phyloP scores from a whole-genome alignment of 352 stramenopile species.

The Pythium vanterpoolii region DNA sequence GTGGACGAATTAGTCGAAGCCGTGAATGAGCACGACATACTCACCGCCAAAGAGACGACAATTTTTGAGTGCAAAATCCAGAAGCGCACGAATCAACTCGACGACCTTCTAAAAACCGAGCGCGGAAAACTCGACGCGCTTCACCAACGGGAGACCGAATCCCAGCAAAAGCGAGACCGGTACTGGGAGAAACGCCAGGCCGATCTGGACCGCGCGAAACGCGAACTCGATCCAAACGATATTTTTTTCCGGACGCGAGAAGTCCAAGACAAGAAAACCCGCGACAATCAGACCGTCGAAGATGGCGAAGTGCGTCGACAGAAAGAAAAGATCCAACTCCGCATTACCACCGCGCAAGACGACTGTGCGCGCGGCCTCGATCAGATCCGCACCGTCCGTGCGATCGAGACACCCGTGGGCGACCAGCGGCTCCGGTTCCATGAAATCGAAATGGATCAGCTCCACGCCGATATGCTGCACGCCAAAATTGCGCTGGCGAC shows the following conservation, averaged over 20 bases:
- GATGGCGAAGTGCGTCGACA: constrained; percentile 50
- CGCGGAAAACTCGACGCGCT: constrained; percentile 57
- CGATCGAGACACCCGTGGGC: constrained; percentile 42
- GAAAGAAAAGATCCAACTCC: constrained; percentile 33
- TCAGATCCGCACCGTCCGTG: constrained; percentile 38
- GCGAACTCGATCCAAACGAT: constrained; percentile 72
- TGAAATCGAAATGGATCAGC: constrained; percentile 43
- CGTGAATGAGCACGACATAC: constrained; percentile 28
- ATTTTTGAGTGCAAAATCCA: constrained; percentile 60
- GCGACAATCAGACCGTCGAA: constrained; percentile 50
- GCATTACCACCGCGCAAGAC: constrained; percentile 42
- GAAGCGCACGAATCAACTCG: constrained; percentile 31
- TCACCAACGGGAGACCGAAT: constrained; percentile 41
- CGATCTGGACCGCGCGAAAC: constrained; percentile 64
- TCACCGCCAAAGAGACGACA: constrained; percentile 32
- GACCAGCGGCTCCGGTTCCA: constrained; percentile 60
- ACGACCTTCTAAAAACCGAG: constrained; percentile 35
- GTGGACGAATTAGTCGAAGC: constrained; percentile 36
- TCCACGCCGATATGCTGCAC: constrained; percentile 42
- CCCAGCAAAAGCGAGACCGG: constrained; percentile 47
- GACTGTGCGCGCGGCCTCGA: constrained; percentile 32
- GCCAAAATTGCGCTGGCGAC: constrained; percentile 40
- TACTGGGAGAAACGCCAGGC: constrained; percentile 58
- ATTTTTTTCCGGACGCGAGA: constrained; percentile 76
- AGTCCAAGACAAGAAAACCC: constrained; percentile 52